phyloP scores from a whole-genome alignment of 345 rosid genomes.

The Camelina neglecta region DNA sequence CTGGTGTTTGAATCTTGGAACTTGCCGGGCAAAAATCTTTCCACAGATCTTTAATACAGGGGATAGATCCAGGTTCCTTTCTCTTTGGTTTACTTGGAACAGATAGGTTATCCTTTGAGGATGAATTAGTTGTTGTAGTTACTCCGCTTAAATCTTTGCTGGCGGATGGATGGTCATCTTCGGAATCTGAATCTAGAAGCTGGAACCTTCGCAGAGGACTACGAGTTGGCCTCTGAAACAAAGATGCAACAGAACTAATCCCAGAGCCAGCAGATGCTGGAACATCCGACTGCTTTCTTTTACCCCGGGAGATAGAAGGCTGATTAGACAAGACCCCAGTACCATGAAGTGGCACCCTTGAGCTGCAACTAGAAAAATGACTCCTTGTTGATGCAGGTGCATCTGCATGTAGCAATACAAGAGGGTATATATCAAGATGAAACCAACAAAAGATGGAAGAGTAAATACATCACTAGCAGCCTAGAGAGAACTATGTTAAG shows the following conservation, averaged over 20 bases:
- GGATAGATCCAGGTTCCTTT: constrained; percentile 33
- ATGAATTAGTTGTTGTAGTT: constrained; percentile 40
- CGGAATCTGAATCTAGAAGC: constrained; percentile 83
- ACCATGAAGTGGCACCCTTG: constrained; percentile 63
- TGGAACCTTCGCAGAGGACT: constrained; percentile 92
- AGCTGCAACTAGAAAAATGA: constrained; percentile 65
- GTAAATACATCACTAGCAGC: background rate
- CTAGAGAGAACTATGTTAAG: background rate
- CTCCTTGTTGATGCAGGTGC: constrained; percentile 47
- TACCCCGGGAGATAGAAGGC: constrained; percentile 49
- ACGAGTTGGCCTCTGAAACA: constrained; percentile 57
- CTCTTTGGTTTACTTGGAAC: constrained; percentile 46
- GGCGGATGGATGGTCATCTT: constrained; percentile 54
- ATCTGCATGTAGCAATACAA: constrained; percentile 47
- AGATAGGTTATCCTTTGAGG: constrained; percentile 39
- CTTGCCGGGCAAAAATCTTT: constrained; percentile 62
- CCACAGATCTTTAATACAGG: constrained; percentile 62
- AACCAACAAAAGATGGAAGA: constrained; percentile 8
- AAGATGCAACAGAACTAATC: constrained; percentile 43
- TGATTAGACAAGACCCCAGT: constrained; percentile 48
- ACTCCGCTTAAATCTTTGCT: constrained; percentile 39
- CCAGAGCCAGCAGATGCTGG: constrained; percentile 51
- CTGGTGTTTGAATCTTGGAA: constrained; percentile 68
- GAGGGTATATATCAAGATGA: background rate
- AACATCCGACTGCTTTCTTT: constrained; percentile 47